Base-by-base conservation (phyloP, 805 yeast genomes). In the Cyberlindnera nakhonratchasimensis region DNA sequence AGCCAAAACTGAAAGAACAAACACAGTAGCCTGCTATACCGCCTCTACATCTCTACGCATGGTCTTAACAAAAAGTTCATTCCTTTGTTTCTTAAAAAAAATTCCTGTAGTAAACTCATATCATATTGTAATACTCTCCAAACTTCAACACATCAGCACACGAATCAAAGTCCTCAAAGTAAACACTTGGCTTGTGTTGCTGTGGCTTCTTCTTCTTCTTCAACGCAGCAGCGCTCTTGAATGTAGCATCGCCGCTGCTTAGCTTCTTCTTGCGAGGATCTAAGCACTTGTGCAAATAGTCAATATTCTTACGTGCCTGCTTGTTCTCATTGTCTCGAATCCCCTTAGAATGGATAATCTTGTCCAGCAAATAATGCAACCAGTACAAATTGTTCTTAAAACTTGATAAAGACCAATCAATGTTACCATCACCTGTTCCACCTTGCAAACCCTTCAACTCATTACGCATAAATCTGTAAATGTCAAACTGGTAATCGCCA, bases 401-500 rank as follows among this genome's bases (percentile, higher is more conserved):
- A 36, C 66, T 63, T 43, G 59, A 64, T 17, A 51, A 46, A 2
- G 75, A 63, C 79, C 85, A 79, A 48, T 72, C 74, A 36, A 72
- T 62, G 14, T 61, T 63, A 24, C 45, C 60, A 5, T 50, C 52
- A 4, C 13, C 3, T 34, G 20, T 29, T 29, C 13, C 22, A 14
- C 26, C 32, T 26, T 43, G 52, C 34, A 29, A 43, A 30, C 42
- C 24, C 22, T 41, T 47, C 20, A 47, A 14, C 39, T 53, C 57
- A 24, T 56, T 63, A 40, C 80, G 68, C 85, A 80, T 79, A 36
- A 71, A 52, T 44, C 79, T 67, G 55, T 82, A 82, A 17, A 80
- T 70, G 33, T 80, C 85, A 54, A 72, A 79, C 42, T 75, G 82
- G 51, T 78, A 74, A 48, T 78, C 83, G 6, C 82, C 80, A 24